These are phyloP conservation scores for Simmondsia chinensis DNA, from an alignment of 148 eudicot genomes.

Conservation along the genomic window DNA sequence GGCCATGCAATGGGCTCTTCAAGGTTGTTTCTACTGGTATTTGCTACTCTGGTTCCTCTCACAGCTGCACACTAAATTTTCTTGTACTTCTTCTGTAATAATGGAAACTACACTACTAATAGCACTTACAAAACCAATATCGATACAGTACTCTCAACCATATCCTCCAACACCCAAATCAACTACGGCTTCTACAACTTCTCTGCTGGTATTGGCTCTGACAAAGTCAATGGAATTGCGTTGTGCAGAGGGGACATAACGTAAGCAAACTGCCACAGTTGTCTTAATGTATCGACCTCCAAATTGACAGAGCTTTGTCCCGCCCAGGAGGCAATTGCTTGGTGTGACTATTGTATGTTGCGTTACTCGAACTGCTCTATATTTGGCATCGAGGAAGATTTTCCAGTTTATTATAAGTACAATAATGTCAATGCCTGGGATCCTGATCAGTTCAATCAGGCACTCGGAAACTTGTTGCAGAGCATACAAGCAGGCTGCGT, in stretches of 20 bases:
- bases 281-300: conserved; percentile 5
- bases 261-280: conserved; percentile 9
- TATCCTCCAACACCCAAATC: neutral
- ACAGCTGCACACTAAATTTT: conserved; percentile 3
- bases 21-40: neutral
- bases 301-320: conserved; percentile 12
- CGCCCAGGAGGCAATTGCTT: conserved; percentile 12
- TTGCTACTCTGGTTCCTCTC: neutral
- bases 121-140: neutral
- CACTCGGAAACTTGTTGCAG: conserved; percentile 6
- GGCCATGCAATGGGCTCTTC: no score
- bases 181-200: conserved; percentile 15
- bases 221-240: conserved; percentile 19
- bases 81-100: neutral
- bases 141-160: neutral
- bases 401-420: neutral
- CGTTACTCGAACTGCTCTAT: conserved; percentile 23
- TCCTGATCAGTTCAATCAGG: conserved; percentile 5
- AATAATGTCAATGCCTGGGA: neutral
- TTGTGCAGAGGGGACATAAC: conserved; percentile 35
- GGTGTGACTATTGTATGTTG: conserved; percentile 22
- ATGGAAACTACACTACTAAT: conserved; percentile 1
- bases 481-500: conserved; percentile 11
- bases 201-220: conserved; percentile 10
- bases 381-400: neutral